A percentile compares a stretch with the other conserved stretches of the same genome.
phyloP scores from a whole-genome alignment of 1,284 basidiomycete genomes.

The Laetiporus sulphureus region DNA sequence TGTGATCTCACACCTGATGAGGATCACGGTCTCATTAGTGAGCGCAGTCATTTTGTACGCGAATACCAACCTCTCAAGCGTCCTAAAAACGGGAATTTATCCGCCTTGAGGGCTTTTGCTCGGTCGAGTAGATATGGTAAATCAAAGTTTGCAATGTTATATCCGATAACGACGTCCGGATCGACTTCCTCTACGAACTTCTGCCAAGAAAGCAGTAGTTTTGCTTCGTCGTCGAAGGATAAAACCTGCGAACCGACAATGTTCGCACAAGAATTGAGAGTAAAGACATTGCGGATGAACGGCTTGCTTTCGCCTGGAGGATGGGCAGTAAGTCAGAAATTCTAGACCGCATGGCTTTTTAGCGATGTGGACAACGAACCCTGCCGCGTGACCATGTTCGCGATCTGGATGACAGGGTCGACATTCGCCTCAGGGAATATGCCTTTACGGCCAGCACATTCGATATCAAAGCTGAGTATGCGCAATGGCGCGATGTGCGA shows the following conservation, averaged over 20 bases:
- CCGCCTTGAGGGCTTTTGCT: conserved; percentile 72
- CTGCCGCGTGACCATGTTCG: conserved; percentile 95
- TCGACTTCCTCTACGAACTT: conserved; percentile 85
- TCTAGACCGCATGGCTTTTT: neutral
- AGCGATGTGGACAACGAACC: conserved; percentile 40
- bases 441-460: conserved; percentile 93
- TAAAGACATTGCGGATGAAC: conserved; percentile 95
- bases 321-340: neutral
- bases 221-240: conserved; percentile 70
- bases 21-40: neutral
- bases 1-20: conserved; percentile 66
- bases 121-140: conserved; percentile 90
- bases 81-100: conserved; percentile 74
- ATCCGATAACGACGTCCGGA: conserved; percentile 91
- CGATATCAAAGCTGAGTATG: conserved; percentile 94
- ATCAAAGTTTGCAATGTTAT: conserved; percentile 91
- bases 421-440: conserved; percentile 86
- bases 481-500: conserved; percentile 85
- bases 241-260: conserved; percentile 94
- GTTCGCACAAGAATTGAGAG: conserved; percentile 85
- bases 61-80: conserved; percentile 59
- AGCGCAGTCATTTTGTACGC: too few species aligned
- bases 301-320: conserved; percentile 77
- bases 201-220: conserved; percentile 75
- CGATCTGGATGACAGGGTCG: conserved; percentile 95